phyloP scores from a whole-genome alignment of 257 asterid genomes.

The Linderniella brevidens region DNA sequence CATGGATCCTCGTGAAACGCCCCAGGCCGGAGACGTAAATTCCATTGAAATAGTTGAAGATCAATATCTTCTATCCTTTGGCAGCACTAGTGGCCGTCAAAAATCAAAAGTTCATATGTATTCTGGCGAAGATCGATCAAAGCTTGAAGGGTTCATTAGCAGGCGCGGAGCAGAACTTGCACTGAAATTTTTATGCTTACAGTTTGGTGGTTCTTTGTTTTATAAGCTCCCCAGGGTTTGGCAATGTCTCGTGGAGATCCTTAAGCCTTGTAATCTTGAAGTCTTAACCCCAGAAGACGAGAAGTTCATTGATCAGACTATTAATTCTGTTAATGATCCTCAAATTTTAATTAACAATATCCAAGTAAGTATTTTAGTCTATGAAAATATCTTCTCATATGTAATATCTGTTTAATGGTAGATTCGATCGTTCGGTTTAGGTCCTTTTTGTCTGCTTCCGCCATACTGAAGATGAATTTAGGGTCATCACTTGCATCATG shows the following conservation, averaged over 20 bases:
- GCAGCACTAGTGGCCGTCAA: constrained; percentile 39
- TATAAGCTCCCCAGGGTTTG: constrained; percentile 85
- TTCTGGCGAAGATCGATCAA: constrained; percentile 77
- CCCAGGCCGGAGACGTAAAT: constrained; percentile 72
- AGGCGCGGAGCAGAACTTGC: constrained; percentile 97
- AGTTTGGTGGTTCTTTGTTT: constrained; percentile 70
- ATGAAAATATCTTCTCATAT: neutral
- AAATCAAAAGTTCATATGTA: constrained; percentile 56
- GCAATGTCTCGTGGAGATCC: constrained; percentile 92
- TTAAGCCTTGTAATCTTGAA: constrained; percentile 60
- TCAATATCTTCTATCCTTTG: constrained; percentile 66
- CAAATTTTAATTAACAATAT: constrained; percentile 84
- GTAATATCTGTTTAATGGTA: neutral
- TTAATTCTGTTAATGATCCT: constrained; percentile 57
- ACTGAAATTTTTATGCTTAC: constrained; percentile 66
- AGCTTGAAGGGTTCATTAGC: constrained; percentile 79
- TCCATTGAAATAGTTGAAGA: constrained; percentile 84
- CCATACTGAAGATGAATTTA: too few relatives aligned
- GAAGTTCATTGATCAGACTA: constrained; percentile 41
- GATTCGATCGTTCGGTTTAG: too few relatives aligned
- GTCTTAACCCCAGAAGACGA: constrained; percentile 49
- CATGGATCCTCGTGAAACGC: constrained; percentile 97
- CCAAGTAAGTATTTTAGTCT: constrained; percentile 36
- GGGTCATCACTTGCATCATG: too few relatives aligned
- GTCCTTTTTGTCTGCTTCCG: too few relatives aligned